Evolutionary conservation across 129 eudicot genomes (phyloP).

Genomic region (Ambrosia trifida): DNA sequence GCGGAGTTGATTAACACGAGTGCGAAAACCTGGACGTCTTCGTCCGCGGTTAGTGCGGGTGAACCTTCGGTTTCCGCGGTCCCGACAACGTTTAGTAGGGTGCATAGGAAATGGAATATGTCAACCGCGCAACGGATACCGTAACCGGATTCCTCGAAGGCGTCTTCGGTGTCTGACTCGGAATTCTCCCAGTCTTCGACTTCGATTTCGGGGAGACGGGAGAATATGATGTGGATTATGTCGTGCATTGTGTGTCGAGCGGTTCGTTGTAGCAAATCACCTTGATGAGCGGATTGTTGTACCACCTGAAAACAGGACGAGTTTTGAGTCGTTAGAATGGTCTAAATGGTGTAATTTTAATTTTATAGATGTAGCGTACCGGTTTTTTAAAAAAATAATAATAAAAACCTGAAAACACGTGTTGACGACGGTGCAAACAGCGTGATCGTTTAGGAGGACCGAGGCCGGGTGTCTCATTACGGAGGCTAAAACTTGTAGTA

Average conservation of each 20-base stretch:
- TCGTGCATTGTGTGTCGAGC: slow-evolving; percentile 81
- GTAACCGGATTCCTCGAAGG: slow-evolving; percentile 40
- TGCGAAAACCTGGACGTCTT: slow-evolving; percentile 75
- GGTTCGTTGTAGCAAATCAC: slow-evolving; percentile 63
- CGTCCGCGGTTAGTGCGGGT: slow-evolving; percentile 51
- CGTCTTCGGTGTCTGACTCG: slow-evolving; percentile 79
- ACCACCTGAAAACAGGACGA: slow-evolving; percentile 78
- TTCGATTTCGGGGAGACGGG: slow-evolving; percentile 64
- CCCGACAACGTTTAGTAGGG: slow-evolving; percentile 76
- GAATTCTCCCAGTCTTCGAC: slow-evolving; percentile 64
- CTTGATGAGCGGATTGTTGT: slow-evolving; percentile 62
- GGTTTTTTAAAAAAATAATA: too few species aligned
- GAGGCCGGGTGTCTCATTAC: slow-evolving; percentile 70
- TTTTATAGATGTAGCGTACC: too few species aligned
- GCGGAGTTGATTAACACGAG: slow-evolving; percentile 74
- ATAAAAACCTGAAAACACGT: slow-evolving; percentile 66
- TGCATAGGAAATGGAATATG: slow-evolving; percentile 82
- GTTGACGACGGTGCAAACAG: slow-evolving; percentile 75
- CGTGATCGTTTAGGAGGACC: slow-evolving; percentile 56
- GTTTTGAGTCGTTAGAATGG: too few species aligned
- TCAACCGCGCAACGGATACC: slow-evolving; percentile 78
- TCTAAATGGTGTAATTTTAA: too few species aligned
- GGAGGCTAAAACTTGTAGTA: slow-evolving; percentile 49
- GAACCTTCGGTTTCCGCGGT: slow-evolving; percentile 55
- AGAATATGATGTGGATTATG: slow-evolving; percentile 60